phyloP scores from a whole-genome alignment of 352 stramenopile species.

The Pythium volutum region DNA sequence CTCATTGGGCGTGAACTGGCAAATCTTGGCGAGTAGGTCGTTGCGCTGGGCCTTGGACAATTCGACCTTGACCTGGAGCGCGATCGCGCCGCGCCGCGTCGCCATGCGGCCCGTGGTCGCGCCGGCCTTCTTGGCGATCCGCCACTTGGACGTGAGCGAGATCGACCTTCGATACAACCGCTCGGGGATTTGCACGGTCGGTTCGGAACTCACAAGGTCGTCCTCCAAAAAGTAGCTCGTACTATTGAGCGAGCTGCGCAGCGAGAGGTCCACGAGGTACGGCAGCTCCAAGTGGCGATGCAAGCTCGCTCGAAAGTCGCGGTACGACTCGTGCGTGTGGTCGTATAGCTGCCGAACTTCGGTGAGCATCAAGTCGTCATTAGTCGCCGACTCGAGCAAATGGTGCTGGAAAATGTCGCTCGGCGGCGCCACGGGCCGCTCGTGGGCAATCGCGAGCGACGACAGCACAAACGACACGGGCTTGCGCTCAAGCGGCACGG shows the following conservation, averaged over 20 bases:
- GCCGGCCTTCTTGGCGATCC: slow-evolving; percentile 32
- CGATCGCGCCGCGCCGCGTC: slow-evolving; percentile 44
- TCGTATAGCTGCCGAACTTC: slow-evolving; percentile 67
- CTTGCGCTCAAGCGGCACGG: slow-evolving; percentile 57
- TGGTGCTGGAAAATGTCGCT: slow-evolving; percentile 71
- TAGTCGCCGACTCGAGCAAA: slow-evolving; percentile 34
- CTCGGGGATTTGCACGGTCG: slow-evolving; percentile 43
- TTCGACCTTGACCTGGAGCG: slow-evolving; percentile 44
- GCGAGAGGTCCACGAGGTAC: slow-evolving; percentile 64
- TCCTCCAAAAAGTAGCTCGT: slow-evolving; percentile 60
- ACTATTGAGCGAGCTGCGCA: slow-evolving; percentile 63
- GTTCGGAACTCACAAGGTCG: slow-evolving; percentile 29
- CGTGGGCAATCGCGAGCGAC: slow-evolving; percentile 45
- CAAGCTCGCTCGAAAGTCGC: slow-evolving; percentile 51
- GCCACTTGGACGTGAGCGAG: slow-evolving; percentile 40
- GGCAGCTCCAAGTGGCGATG: slow-evolving; percentile 60
- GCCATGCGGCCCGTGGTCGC: slow-evolving; percentile 30
- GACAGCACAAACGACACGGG: slow-evolving; percentile 68
- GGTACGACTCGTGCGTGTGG: slow-evolving; percentile 57
- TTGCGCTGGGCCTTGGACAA: slow-evolving; percentile 33
- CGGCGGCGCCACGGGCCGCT: slow-evolving; percentile 43
- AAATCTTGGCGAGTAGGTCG: slow-evolving; percentile 48
- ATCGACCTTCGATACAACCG: slow-evolving; percentile 20
- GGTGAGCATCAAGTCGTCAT: slow-evolving; percentile 56
- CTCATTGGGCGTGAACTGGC: slow-evolving; percentile 44